These are phyloP conservation scores for Cichorium intybus DNA, from an alignment of 140 eudicot genomes.

Conservation along the genomic window DNA sequence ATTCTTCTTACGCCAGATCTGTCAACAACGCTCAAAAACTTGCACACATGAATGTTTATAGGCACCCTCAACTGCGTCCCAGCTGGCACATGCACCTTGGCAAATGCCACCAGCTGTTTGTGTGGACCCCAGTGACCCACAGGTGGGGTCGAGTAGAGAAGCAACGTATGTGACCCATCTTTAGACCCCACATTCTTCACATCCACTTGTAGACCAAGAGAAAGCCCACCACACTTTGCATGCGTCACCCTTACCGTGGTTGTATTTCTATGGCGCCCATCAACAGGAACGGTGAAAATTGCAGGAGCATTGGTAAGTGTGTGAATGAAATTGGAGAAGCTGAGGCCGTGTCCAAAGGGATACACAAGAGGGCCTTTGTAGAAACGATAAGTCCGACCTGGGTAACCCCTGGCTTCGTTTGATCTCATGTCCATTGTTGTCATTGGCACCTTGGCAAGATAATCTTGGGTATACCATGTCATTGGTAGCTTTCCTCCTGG, in stretches of 20 bases:
- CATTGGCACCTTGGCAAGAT: slow-evolving; percentile 58
- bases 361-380: slow-evolving; percentile 60
- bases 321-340: slow-evolving; percentile 50
- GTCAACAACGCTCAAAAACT: slow-evolving; percentile 74
- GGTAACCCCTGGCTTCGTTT: slow-evolving; percentile 38
- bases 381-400: slow-evolving; percentile 67
- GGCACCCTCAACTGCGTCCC: slow-evolving; percentile 39
- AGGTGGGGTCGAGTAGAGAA: slow-evolving; percentile 70
- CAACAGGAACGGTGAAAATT: slow-evolving; percentile 34
- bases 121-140: slow-evolving; percentile 78
- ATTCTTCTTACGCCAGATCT: slow-evolving; percentile 64
- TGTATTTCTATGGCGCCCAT: slow-evolving; percentile 52
- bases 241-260: slow-evolving; percentile 60
- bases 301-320: slow-evolving; percentile 37
- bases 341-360: slow-evolving; percentile 61
- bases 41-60: slow-evolving; percentile 71
- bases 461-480: slow-evolving; percentile 69
- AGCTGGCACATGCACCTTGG: slow-evolving; percentile 56
- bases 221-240: slow-evolving; percentile 54
- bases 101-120: slow-evolving; percentile 73
- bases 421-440: slow-evolving; percentile 70
- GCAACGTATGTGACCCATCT: slow-evolving; percentile 77
- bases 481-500: slow-evolving; percentile 75
- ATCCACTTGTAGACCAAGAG: slow-evolving; percentile 45
- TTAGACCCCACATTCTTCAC: slow-evolving; percentile 62